Evolutionary conservation across 495 filamentous ascomycete genomes (phyloP).

Genomic region (Penicillium nucicola): DNA sequence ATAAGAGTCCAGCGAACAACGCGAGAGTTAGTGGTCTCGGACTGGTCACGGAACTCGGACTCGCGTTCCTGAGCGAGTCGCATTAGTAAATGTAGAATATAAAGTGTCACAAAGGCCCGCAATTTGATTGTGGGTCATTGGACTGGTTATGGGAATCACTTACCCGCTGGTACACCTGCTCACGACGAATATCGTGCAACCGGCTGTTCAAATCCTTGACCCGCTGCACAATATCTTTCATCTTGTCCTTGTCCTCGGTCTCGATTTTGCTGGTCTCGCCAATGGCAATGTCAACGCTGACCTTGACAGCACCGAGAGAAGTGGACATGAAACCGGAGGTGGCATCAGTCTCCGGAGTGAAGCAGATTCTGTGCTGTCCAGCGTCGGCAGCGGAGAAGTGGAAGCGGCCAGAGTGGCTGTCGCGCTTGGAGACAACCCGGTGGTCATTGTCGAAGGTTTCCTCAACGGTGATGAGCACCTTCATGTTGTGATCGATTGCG

Average conservation of each 20-base stretch:
- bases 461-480: conserved; percentile 87
- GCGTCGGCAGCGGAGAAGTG: conserved; percentile 94
- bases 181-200: conserved; percentile 83
- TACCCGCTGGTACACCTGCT: conserved; percentile 96
- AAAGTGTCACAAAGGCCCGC: neutral
- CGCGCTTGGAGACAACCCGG: conserved; percentile 84
- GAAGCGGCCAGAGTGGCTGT: conserved; percentile 74
- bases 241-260: conserved; percentile 89
- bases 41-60: conserved; percentile 96
- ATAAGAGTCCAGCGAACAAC: conserved; percentile 93
- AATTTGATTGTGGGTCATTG: no score
- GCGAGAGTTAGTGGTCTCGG: conserved; percentile 85
- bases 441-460: conserved; percentile 99
- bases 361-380: conserved; percentile 92
- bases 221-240: conserved; percentile 83
- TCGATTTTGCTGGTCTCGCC: conserved; percentile 95
- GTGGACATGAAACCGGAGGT: conserved; percentile 66
- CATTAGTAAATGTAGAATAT: neutral
- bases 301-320: conserved; percentile 69
- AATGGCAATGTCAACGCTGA: conserved; percentile 89
- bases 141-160: conserved; percentile 30
- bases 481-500: conserved; percentile 65
- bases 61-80: conserved; percentile 73
- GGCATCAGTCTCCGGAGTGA: conserved; percentile 69
- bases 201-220: conserved; percentile 87